Conservation (phyloP, 306 rosid species). For the Sicyos edulis region DNA sequence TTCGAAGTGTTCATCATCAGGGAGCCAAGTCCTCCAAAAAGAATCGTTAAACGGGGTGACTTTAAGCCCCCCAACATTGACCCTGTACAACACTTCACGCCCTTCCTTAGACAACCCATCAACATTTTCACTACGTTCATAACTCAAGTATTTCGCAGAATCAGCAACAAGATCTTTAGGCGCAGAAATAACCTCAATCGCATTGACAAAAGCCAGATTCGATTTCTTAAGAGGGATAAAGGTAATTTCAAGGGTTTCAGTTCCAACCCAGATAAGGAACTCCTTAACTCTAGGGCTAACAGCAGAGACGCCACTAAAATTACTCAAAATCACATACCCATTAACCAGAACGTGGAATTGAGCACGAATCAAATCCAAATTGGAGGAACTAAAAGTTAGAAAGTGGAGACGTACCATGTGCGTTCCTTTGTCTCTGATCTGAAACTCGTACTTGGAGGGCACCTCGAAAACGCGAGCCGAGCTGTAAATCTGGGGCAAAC, state of each 20-base stretch:
- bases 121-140: constrained; percentile 25
- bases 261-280: constrained; percentile 47
- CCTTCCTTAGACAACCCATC: constrained; percentile 52
- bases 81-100: constrained; percentile 62
- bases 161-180: constrained; percentile 76
- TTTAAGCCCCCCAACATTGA: constrained; percentile 78
- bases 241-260: constrained; percentile 42
- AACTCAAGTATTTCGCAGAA: constrained; percentile 39
- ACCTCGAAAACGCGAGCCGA: constrained; percentile 60
- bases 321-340: constrained; percentile 44
- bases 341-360: constrained; percentile 66
- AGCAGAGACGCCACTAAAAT: constrained; percentile 23
- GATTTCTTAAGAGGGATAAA: constrained; percentile 51
- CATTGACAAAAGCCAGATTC: constrained; percentile 68
- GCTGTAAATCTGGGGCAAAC: constrained; percentile 39
- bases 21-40: constrained; percentile 85
- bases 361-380: constrained; percentile 33
- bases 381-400: constrained; percentile 39
- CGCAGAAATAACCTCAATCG: constrained; percentile 87
- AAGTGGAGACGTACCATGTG: constrained; percentile 87
- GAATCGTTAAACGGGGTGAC: constrained; percentile 90
- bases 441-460: constrained; percentile 58
- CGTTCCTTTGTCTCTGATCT: constrained; percentile 50
- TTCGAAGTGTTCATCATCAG: constrained; percentile 54
- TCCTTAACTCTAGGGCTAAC: constrained; percentile 44